These are phyloP conservation scores for Helenozyma rhizophorensis DNA, from an alignment of 805 yeast genomes.

Conservation along the genomic window DNA sequence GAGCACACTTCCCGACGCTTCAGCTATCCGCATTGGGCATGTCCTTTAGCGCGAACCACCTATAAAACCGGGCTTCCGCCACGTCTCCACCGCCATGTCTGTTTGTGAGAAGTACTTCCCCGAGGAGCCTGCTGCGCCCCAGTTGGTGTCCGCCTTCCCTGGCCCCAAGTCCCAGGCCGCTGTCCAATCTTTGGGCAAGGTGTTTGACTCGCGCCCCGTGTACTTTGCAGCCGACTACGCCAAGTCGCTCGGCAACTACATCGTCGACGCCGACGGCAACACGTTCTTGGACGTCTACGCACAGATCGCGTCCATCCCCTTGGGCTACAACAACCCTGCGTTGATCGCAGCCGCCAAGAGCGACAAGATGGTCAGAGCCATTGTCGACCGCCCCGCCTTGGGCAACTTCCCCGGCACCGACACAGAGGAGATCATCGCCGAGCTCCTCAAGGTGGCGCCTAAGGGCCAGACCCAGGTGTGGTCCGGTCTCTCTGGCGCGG, in stretches of 20 bases:
- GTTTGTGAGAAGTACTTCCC: constrained; percentile 64
- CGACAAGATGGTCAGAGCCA: constrained; percentile 64
- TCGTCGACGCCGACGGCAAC: constrained; percentile 80
- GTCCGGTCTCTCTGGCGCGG: constrained; percentile 82
- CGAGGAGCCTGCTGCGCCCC: constrained; percentile 72
- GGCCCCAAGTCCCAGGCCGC: constrained; percentile 65
- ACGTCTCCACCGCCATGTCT: constrained; percentile 22
- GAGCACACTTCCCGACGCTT: too few species aligned
- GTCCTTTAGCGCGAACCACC: too few species aligned
- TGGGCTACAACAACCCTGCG: constrained; percentile 83
- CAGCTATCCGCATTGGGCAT: too few species aligned
- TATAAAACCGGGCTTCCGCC: too few species aligned
- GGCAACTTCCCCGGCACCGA: constrained; percentile 56
- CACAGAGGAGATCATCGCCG: constrained; percentile 51
- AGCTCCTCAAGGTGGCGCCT: constrained; percentile 64
- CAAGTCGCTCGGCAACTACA: constrained; percentile 74
- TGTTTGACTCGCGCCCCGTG: constrained; percentile 68
- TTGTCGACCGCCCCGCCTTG: constrained; percentile 79
- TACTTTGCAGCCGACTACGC: constrained; percentile 74
- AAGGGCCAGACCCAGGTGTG: constrained; percentile 70
- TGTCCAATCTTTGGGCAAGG: constrained; percentile 51
- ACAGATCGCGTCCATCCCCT: constrained; percentile 80
- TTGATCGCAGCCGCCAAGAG: constrained; percentile 64
- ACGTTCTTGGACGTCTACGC: constrained; percentile 68
- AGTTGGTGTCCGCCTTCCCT: constrained; percentile 61